Percentiles rank a stretch among this genome's conserved stretches.
These are phyloP conservation scores for Endothia cerciana DNA, from an alignment of 2,329 filamentous ascomycete species.

Conservation along the genomic window DNA sequence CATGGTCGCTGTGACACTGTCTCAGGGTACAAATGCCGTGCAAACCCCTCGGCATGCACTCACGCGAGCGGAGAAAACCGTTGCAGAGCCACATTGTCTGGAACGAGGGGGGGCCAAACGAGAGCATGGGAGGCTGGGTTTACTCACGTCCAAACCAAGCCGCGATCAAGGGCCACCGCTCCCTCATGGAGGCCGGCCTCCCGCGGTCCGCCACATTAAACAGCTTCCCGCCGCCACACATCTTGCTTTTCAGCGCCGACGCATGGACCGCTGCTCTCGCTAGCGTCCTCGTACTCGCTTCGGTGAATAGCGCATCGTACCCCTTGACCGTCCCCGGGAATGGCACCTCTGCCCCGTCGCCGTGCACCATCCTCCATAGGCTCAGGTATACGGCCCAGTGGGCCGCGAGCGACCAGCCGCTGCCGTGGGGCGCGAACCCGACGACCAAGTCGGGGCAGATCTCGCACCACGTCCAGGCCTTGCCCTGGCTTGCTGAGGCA, in stretches of 20 bases:
- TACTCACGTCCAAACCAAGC: constrained; percentile 40
- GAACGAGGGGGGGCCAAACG: constrained; percentile 1
- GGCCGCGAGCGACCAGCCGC: constrained; percentile 41
- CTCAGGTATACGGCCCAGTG: constrained; percentile 47
- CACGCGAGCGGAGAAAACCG: neutral
- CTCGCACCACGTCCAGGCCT: constrained; percentile 43
- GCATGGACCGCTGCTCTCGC: constrained; percentile 39
- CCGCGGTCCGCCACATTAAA: constrained; percentile 40
- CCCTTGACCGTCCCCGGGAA: constrained; percentile 6
- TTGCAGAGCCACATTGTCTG: constrained; percentile 1
- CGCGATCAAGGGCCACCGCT: constrained; percentile 39
- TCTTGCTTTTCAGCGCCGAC: constrained; percentile 33
- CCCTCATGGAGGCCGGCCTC: constrained; percentile 34
- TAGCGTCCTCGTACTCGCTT: constrained; percentile 38
- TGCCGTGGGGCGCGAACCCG: constrained; percentile 45
- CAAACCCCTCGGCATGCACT: constrained; percentile 4
- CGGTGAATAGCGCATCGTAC: constrained; percentile 34
- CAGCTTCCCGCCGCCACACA: constrained; percentile 36
- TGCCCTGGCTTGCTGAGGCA: constrained; percentile 35
- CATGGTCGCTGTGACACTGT: constrained; percentile 15
- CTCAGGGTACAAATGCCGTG: constrained; percentile 5
- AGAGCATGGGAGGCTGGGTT: constrained; percentile 26
- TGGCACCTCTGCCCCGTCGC: constrained; percentile 29
- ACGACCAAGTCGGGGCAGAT: constrained; percentile 44
- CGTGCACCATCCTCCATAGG: constrained; percentile 39